Evolutionary conservation across 345 rosid species (phyloP), one percentile per base, ranked within the genome.

Genomic region (Ailanthus altissimus): DNA sequence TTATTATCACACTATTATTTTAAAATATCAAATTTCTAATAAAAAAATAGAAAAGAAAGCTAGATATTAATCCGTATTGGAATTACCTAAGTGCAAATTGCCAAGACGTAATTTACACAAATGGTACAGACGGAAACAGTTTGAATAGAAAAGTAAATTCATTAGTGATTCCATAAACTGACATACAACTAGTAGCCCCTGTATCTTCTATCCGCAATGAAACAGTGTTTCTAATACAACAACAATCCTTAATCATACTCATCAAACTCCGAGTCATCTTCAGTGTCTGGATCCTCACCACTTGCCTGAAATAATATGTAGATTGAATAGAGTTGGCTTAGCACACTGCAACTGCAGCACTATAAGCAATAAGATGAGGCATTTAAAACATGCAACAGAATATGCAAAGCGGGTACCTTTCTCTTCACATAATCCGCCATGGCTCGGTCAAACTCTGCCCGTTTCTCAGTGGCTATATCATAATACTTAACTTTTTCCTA

Each of bases 401-500:
- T 75, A 66, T 23, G 50, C n/a, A 56, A 38, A 63, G 38, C 28
- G 57, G 23, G 20, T 47, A 92, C 98, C 98, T 86, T 84, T 78
- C 87, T 88, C 84, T 87, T 93, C 49, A 84, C 82, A 69, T 91
- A 93, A 56, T 88, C 93, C 28, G 89, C 85, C 90, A 85, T 89
- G 80, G 88, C 87, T 78, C 81, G 81, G 75, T 95, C 98, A 78
- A 95, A 95, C 81, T 92, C 97, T 57, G 93, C 93, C 76, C 98
- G 89, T 79, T 92, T 95, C 83, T 83, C 91, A 1, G 91, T 92
- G 72, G 99, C 99, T 42, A 92, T 84, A 79, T 95, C 99, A 79
- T 95, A 95, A 77, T 95, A 93, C 72, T 90, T 87, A n/a, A 95
- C 96, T 66, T 95, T 93, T 81, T 93, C 99, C 99, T 95, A 76